Conservation (phyloP, 208 protist genomes). For the Leishmania turanica region DNA sequence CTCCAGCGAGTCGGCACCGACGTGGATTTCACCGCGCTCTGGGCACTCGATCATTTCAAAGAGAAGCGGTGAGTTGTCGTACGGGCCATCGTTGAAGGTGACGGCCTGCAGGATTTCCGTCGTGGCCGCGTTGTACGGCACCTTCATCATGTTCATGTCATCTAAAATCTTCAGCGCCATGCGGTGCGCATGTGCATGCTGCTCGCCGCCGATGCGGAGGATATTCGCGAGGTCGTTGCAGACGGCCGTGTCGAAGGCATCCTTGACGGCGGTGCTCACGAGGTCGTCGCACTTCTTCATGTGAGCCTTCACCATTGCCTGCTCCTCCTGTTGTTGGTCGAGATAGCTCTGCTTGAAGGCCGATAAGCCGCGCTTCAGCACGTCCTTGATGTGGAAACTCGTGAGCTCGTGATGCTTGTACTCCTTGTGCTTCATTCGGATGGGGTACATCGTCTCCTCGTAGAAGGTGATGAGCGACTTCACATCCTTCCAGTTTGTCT, state of each 20-base stretch:
- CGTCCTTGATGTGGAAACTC: conserved; percentile 88
- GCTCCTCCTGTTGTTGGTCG: conserved; percentile 77
- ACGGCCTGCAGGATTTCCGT: conserved; percentile 66
- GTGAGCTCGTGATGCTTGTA: conserved; percentile 70
- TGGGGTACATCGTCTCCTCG: conserved; percentile 85
- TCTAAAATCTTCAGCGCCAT: conserved; percentile 81
- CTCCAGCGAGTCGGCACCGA: conserved; percentile 55
- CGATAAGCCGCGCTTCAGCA: conserved; percentile 84
- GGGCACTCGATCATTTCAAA: conserved; percentile 90
- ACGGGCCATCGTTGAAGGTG: conserved; percentile 81
- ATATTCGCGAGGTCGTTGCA: conserved; percentile 91
- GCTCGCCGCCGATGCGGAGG: conserved; percentile 82
- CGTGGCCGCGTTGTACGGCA: conserved; percentile 78
- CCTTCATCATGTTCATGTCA: conserved; percentile 87
- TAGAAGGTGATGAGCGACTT: conserved; percentile 68
- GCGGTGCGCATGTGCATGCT: conserved; percentile 64
- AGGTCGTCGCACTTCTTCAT: conserved; percentile 78
- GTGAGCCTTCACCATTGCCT: conserved; percentile 56
- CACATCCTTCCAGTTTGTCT: conserved; percentile 66
- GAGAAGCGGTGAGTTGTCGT: conserved; percentile 86
- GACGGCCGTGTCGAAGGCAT: conserved; percentile 70
- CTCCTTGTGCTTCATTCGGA: conserved; percentile 54
- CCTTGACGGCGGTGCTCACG: conserved; percentile 48
- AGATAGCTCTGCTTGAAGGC: conserved; percentile 91
- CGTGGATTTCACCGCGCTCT: conserved; percentile 86